phyloP scores from a whole-genome alignment of 805 yeast species.

The Starmerella floris region DNA sequence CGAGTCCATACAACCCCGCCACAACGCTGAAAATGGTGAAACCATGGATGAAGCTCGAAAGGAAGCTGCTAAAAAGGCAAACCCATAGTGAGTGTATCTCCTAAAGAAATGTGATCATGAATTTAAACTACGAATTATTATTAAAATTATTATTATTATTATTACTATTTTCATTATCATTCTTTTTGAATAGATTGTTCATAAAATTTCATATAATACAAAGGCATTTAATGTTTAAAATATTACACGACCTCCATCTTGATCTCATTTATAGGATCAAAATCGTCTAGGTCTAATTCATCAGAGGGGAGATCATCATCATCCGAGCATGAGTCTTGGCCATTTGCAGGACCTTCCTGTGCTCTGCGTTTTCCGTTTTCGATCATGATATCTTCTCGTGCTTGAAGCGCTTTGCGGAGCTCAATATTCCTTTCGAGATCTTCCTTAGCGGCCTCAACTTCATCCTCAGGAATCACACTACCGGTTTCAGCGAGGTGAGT shows the following conservation, averaged over 20 bases:
- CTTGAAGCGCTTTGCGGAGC: neutral
- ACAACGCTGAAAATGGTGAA: neutral
- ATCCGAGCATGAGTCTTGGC: neutral
- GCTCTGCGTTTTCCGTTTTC: slow-evolving; percentile 6
- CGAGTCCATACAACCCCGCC: neutral
- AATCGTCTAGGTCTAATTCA: slow-evolving; percentile 2
- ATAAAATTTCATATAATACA: no score
- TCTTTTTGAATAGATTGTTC: no score
- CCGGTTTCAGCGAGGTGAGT: slow-evolving; percentile 13
- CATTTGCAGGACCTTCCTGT: neutral
- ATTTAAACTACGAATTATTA: no score
- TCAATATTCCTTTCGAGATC: slow-evolving; percentile 2
- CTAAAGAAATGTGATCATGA: no score
- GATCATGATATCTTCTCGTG: slow-evolving; percentile 1
- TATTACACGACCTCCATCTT: slow-evolving; percentile 3
- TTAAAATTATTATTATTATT: no score
- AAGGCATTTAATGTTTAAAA: no score
- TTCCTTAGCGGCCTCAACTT: slow-evolving; percentile 1
- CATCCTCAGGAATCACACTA: neutral
- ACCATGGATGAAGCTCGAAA: no score
- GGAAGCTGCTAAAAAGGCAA: no score
- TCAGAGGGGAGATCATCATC: slow-evolving; percentile 4
- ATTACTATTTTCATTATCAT: no score
- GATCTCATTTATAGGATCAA: neutral
- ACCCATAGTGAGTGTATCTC: no score